Evolutionary conservation across 345 rosid genomes (phyloP).

Genomic region (Lenwebbia sp.): DNA sequence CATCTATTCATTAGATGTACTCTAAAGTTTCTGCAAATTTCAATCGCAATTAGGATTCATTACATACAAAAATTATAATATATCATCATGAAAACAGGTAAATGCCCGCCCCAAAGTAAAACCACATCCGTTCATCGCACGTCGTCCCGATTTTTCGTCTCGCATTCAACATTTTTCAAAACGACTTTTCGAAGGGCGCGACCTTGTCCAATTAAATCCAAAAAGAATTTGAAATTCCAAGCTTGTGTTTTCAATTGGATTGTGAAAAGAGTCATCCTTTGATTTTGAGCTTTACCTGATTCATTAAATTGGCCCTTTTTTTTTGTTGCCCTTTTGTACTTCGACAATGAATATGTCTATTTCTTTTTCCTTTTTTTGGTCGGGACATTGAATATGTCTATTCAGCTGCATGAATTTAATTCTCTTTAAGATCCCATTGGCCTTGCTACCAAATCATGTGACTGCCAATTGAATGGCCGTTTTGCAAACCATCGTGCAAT

Average conservation of each 20-base stretch:
- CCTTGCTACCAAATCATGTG: background rate
- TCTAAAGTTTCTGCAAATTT: background rate
- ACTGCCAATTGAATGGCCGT: background rate
- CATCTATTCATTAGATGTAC: background rate
- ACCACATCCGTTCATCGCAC: background rate
- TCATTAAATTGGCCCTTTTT: background rate
- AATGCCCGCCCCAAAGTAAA: background rate
- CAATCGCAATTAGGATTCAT: background rate
- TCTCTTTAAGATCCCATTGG: background rate
- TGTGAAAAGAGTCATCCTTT: background rate
- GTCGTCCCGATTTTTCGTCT: background rate
- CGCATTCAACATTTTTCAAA: background rate
- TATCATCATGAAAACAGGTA: background rate
- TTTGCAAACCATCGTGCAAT: background rate
- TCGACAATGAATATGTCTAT: background rate
- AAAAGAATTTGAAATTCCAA: background rate
- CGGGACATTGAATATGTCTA: background rate
- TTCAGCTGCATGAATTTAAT: background rate
- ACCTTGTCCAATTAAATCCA: background rate
- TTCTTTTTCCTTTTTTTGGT: no score
- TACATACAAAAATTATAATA: background rate
- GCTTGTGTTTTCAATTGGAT: background rate
- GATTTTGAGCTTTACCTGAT: background rate
- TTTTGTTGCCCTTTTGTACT: background rate
- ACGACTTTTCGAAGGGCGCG: background rate